Conservation (phyloP, 225 moss, liverwort and hornwort species). For the Bryoerythrophyllum caledonicum region DNA sequence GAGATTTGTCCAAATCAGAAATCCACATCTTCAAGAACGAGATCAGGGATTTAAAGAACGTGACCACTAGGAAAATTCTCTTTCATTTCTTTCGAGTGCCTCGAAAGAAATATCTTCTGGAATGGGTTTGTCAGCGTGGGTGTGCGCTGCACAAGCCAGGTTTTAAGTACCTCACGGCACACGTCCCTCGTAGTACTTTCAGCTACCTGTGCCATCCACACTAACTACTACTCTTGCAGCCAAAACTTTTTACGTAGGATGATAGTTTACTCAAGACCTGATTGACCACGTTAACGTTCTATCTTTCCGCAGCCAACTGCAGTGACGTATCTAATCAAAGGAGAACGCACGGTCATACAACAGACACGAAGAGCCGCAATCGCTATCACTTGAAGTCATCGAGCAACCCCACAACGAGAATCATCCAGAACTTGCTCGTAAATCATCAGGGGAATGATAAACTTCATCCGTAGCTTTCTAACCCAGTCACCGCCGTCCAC, state of each 20-base stretch:
- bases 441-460: not conserved
- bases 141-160: not conserved
- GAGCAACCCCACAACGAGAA: not conserved
- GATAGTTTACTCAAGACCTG: no score
- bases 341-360: not conserved
- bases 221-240: no score
- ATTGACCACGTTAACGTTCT: not conserved
- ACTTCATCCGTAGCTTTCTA: not conserved
- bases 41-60: not conserved
- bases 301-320: not conserved
- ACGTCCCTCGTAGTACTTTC: not conserved
- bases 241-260: no score
- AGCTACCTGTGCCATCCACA: no score
- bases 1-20: not conserved
- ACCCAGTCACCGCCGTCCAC: slow-evolving; percentile 12
- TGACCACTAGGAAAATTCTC: not conserved
- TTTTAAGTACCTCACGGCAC: not conserved
- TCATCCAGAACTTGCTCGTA: not conserved
- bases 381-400: not conserved
- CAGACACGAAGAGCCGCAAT: not conserved
- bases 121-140: not conserved
- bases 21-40: not conserved
- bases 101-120: not conserved
- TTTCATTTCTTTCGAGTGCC: not conserved
- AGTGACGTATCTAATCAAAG: not conserved